phyloP scores from a whole-genome alignment of 345 rosid genomes.

The Toxicodendron radicans region DNA sequence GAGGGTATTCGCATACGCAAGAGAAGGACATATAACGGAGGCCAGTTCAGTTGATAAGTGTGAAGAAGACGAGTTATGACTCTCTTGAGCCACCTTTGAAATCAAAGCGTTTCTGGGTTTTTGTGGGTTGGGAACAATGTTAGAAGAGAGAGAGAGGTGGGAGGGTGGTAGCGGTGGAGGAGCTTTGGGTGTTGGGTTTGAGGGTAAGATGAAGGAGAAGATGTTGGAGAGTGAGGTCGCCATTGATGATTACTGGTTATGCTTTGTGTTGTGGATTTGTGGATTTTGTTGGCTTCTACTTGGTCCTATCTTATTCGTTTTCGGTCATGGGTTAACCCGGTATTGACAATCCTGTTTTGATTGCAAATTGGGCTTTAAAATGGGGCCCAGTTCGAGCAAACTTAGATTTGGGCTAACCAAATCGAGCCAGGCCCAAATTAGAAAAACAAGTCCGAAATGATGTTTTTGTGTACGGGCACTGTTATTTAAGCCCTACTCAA shows the following conservation, averaged over 20 bases:
- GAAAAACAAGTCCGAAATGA: too few species aligned
- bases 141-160: conserved; percentile 28
- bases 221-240: conserved; percentile 68
- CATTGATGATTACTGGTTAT: conserved; percentile 21
- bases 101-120: conserved; percentile 27
- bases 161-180: conserved; percentile 29
- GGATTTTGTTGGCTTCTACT: conserved; percentile 14
- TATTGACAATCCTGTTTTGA: background rate
- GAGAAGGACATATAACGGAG: conserved; percentile 68
- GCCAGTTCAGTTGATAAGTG: conserved; percentile 45
- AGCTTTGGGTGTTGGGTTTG: conserved; percentile 41
- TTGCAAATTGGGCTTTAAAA: background rate
- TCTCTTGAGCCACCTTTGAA: conserved; percentile 35
- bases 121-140: conserved; percentile 8
- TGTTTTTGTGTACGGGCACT: too few species aligned
- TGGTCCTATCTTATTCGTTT: background rate
- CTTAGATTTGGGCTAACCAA: background rate
- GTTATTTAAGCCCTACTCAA: too few species aligned
- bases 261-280: conserved; percentile 25
- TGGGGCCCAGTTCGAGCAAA: background rate
- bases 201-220: conserved; percentile 59
- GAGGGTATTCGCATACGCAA: conserved; percentile 67
- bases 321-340: conserved; percentile 13
- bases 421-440: background rate
- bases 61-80: conserved; percentile 12